Conservation (phyloP, 257 asterid genomes). For the Nicotiana undulata region DNA sequence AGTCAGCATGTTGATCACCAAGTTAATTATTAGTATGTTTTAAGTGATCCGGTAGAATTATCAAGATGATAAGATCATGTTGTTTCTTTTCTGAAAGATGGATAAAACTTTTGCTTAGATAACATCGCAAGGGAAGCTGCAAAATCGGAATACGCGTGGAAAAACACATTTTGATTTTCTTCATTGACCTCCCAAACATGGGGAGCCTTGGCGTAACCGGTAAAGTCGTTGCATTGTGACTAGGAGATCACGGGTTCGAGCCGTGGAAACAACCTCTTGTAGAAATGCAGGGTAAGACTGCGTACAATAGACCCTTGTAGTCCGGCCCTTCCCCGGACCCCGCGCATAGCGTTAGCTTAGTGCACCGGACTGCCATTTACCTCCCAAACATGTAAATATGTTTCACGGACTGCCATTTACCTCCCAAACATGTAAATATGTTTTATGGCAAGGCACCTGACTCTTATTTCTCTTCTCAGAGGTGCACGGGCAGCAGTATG, state of each 20-base stretch:
- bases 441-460: not conserved
- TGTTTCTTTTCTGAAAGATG: not conserved
- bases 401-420: no score
- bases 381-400: no score
- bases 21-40: not conserved
- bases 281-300: no score
- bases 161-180: not conserved
- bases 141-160: not conserved
- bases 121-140: no score
- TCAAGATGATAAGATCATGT: not conserved
- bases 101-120: not conserved
- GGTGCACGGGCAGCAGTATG: slow-evolving; percentile 94
- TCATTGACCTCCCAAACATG: not conserved
- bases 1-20: not conserved
- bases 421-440: not conserved
- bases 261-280: no score
- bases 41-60: not conserved
- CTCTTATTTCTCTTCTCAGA: slow-evolving; percentile 19
- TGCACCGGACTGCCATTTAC: no score
- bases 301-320: no score
- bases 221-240: no score
- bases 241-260: no score
- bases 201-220: no score
- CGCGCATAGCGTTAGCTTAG: no score
- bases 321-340: no score